Base-by-base conservation (phyloP, 2,329 filamentous ascomycete species). In the Hortaea werneckii region DNA sequence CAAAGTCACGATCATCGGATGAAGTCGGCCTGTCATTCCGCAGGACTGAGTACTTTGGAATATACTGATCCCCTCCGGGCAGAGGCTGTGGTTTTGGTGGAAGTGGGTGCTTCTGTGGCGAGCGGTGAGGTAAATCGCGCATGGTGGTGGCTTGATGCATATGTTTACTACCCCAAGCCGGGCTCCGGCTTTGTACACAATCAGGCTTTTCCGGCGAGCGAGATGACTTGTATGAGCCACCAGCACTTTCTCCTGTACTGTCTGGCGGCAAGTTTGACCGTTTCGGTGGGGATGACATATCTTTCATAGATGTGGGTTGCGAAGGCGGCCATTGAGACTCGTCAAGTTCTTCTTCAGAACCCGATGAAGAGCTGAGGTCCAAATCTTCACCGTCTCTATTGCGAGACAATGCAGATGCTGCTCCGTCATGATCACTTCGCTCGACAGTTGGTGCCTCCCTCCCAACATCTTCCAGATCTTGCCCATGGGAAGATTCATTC, bases 181-280 rank as follows among this genome's bases (percentile, higher is more conserved):
- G 2, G 32, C 32, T 35, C 9, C n/a, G 32, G n/a, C 32, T 9
- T 35, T 9, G 32, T 9, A 9, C n/a, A 9, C 4, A 3, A 9
- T 9, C 8, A 35, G 32, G 32, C 32, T 35, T 35, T 9, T 35
- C 9, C 32, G 32, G 32, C 32, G 32, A 35, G n/a, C n/a, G 32
- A 9, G n/a, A 35, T n/a, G 32, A 4, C 32, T 9, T n/a, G 32
- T n/a, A 9, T 35, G 32, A 35, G 9, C 32, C 9, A 35, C 9
- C 32, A 9, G 13, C 13, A 26, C 47, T 49, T 8, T 32, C 40
- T 7, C 45, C 30, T 8, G 44, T 50, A 37, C 48, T 50, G 28
- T 50, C 48, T n/a, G 44, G 48, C n/a, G 48, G 48, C 20, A 50
- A 29, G 4, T 29, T 38, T 10, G 26, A 10, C 27, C 27, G 20